A percentile compares a stretch with the other conserved stretches of the same genome.
Conservation (phyloP, 345 rosid species). For the Moricandia arvensis region DNA sequence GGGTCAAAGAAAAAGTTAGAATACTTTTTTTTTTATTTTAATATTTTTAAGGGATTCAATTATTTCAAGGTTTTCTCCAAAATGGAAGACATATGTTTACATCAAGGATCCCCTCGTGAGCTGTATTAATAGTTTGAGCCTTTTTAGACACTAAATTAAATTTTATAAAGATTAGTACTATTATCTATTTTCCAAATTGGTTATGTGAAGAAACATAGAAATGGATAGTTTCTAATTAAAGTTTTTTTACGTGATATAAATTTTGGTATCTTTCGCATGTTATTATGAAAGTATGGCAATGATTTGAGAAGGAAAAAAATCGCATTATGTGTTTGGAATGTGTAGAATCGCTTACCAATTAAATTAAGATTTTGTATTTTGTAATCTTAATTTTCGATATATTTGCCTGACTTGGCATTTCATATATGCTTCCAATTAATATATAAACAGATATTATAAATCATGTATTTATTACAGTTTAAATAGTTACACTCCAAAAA, state of each 20-base stretch:
- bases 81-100: slow-evolving; percentile 41
- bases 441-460: background rate
- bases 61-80: slow-evolving; percentile 36
- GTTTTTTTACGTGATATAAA: background rate
- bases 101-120: slow-evolving; percentile 35
- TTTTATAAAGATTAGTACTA: background rate
- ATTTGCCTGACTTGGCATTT: background rate
- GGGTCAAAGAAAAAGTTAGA: slow-evolving; percentile 56
- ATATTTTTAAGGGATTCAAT: slow-evolving; percentile 29
- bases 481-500: background rate
- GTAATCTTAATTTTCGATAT: background rate
- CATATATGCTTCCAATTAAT: background rate
- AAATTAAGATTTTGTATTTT: background rate
- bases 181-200: background rate
- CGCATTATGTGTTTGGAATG: background rate
- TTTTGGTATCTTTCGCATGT: background rate
- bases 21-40: slow-evolving; percentile 6
- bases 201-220: background rate
- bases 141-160: slow-evolving; percentile 16
- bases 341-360: background rate
- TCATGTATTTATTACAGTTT: background rate
- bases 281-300: background rate
- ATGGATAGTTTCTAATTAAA: background rate
- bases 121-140: slow-evolving; percentile 26
- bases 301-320: background rate